Evolutionary conservation across 202 grass and related monocot genomes (phyloP).

Genomic region (Schoenoplectus tabernaemontani): DNA sequence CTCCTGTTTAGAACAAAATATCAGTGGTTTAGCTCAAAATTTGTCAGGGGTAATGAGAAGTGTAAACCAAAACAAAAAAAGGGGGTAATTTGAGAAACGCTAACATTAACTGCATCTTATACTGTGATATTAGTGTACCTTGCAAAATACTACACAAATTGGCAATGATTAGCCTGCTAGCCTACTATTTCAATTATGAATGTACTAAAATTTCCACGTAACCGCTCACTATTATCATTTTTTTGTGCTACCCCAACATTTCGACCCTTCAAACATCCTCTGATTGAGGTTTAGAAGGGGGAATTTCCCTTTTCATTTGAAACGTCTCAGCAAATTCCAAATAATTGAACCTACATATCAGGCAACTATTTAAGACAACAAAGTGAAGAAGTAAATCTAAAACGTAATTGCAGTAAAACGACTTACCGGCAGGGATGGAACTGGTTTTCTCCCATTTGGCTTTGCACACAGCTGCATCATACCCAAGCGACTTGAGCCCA

Average conservation of each 20-base stretch:
- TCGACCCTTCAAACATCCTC: not conserved
- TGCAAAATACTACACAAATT: not conserved
- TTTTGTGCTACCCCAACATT: not conserved
- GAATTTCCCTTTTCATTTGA: not conserved
- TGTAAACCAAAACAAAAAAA: not conserved
- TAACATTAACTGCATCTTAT: not conserved
- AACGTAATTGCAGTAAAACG: not conserved
- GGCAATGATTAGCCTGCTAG: not conserved
- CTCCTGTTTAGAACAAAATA: conserved; percentile 31
- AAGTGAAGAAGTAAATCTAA: not conserved
- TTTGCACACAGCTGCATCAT: conserved; percentile 72
- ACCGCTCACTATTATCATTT: not conserved
- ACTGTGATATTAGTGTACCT: not conserved
- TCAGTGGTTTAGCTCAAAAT: not conserved
- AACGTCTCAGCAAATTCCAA: not conserved
- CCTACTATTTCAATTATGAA: not conserved
- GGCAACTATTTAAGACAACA: not conserved
- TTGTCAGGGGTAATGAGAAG: not conserved
- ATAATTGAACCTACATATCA: not conserved
- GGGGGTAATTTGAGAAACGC: not conserved
- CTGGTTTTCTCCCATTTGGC: conserved; percentile 69
- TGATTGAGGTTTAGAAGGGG: not conserved
- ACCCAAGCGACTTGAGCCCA: conserved; percentile 60
- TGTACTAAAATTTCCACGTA: not conserved
- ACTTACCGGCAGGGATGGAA: conserved; percentile 60